Percentiles rank a stretch among this genome's conserved stretches.
phyloP scores from a whole-genome alignment of 768 basidiomycete genomes.

The Macrolepiota albuminosa region DNA sequence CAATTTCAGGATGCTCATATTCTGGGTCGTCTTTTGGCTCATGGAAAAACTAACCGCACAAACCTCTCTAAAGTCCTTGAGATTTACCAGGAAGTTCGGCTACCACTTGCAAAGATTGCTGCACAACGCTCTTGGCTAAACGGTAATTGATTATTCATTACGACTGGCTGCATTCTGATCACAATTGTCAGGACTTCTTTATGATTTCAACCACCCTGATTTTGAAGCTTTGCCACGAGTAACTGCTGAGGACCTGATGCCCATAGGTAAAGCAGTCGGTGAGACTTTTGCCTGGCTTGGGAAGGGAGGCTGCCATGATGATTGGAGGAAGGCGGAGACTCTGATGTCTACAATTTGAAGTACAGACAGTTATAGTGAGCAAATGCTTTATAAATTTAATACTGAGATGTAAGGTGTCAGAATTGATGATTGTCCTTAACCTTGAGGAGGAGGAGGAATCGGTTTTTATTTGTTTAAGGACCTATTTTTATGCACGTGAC shows the following conservation, averaged over 20 bases:
- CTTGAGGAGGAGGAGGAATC: no score
- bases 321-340: slow-evolving; percentile 14
- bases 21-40: slow-evolving; percentile 17
- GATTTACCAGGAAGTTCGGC: slow-evolving; percentile 17
- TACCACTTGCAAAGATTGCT: slow-evolving; percentile 13
- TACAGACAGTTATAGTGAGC: no score
- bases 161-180: not conserved
- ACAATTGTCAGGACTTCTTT: not conserved
- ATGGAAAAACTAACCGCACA: slow-evolving; percentile 6
- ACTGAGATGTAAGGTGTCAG: no score
- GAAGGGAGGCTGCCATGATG: slow-evolving; percentile 16
- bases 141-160: not conserved
- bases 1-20: slow-evolving; percentile 18
- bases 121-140: slow-evolving; percentile 13
- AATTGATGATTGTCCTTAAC: no score
- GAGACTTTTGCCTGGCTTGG: slow-evolving; percentile 17
- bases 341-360: not conserved
- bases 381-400: no score
- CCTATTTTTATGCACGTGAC: no score
- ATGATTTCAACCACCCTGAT: slow-evolving; percentile 2
- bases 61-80: slow-evolving; percentile 13
- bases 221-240: not conserved
- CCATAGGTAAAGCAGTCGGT: slow-evolving; percentile 13
- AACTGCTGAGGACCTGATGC: not conserved
- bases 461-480: no score